Evolutionary conservation across 768 basidiomycete species (phyloP).

Genomic region (Inosperma sp.): DNA sequence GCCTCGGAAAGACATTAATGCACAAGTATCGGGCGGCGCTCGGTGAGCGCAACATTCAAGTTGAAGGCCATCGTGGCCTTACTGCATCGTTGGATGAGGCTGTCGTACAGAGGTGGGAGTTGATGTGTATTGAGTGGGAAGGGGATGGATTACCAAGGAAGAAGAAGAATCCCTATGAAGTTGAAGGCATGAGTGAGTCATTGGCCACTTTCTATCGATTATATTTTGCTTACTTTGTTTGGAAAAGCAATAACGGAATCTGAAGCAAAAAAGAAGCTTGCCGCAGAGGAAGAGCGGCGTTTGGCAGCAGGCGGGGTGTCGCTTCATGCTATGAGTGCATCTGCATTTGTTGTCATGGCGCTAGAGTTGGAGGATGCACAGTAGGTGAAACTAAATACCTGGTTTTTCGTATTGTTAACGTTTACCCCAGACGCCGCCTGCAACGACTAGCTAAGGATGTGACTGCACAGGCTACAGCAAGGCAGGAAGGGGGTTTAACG

Average conservation of each 20-base stretch:
- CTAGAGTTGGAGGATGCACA: slow-evolving; percentile 18
- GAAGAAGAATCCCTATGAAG: slow-evolving; percentile 8
- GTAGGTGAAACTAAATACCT: slow-evolving; percentile 8
- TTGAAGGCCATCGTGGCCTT: too few relatives aligned
- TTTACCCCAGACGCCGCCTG: slow-evolving; percentile 7
- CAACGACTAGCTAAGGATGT: slow-evolving; percentile 5
- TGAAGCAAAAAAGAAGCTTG: background rate
- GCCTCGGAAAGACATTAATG: background rate
- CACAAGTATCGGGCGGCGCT: background rate
- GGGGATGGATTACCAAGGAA: background rate
- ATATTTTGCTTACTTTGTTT: background rate
- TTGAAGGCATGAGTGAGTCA: background rate
- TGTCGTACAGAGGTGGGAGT: background rate
- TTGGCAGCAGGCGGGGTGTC: background rate
- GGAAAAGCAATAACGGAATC: background rate
- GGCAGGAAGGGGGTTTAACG: slow-evolving; percentile 5
- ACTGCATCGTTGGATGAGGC: background rate
- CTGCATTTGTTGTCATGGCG: slow-evolving; percentile 12
- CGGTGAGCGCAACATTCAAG: slow-evolving; percentile 3
- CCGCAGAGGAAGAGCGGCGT: background rate
- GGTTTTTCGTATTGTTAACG: background rate
- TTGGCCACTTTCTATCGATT: background rate
- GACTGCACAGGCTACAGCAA: background rate
- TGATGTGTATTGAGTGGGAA: slow-evolving; percentile 1
- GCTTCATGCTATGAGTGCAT: slow-evolving; percentile 8